A percentile compares a stretch with the other conserved stretches of the same genome.
These are phyloP conservation scores for Xenosphaeropsis pyriputrescens DNA, from an alignment of 2,329 filamentous ascomycete genomes.

Conservation along the genomic window DNA sequence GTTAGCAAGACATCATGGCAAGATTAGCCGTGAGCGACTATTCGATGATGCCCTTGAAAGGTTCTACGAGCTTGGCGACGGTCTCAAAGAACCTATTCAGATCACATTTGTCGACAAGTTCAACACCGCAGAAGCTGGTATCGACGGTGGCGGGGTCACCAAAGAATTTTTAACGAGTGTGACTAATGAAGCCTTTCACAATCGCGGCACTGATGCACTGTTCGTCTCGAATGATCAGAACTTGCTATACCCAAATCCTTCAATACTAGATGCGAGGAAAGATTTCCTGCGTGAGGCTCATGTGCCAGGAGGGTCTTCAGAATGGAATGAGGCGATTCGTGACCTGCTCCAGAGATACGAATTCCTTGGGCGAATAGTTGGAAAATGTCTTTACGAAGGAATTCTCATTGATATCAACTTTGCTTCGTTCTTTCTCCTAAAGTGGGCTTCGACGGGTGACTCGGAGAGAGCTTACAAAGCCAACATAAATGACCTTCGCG, in stretches of 20 bases:
- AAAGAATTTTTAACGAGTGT: slow-evolving; percentile 92
- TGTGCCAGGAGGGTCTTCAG: slow-evolving; percentile 33
- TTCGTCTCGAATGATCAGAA: slow-evolving; percentile 81
- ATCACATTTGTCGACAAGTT: slow-evolving; percentile 95
- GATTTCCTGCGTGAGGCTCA: slow-evolving; percentile 38
- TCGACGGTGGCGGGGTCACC: slow-evolving; percentile 92
- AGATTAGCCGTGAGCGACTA: slow-evolving; percentile 62
- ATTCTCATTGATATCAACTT: slow-evolving; percentile 90
- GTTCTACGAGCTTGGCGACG: slow-evolving; percentile 70
- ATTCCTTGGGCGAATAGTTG: slow-evolving; percentile 83
- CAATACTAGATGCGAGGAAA: slow-evolving; percentile 53
- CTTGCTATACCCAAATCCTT: slow-evolving; percentile 77
- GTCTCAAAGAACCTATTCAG: slow-evolving; percentile 86
- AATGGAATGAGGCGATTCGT: slow-evolving; percentile 40
- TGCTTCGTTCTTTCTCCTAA: slow-evolving; percentile 88
- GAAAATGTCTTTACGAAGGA: slow-evolving; percentile 94
- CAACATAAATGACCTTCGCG: slow-evolving; percentile 87
- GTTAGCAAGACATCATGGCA: slow-evolving; percentile 54
- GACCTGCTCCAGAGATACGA: slow-evolving; percentile 65
- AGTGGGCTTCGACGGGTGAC: slow-evolving; percentile 69
- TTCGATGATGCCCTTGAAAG: slow-evolving; percentile 78
- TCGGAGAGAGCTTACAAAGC: slow-evolving; percentile 66
- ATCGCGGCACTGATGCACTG: slow-evolving; percentile 39
- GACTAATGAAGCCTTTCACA: slow-evolving; percentile 69
- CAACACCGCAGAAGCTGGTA: slow-evolving; percentile 74